Evolutionary conservation across 2,329 filamentous ascomycete genomes (phyloP), one percentile per base, ranked within the genome.

Genomic region (Cladosporium oxysporum): DNA sequence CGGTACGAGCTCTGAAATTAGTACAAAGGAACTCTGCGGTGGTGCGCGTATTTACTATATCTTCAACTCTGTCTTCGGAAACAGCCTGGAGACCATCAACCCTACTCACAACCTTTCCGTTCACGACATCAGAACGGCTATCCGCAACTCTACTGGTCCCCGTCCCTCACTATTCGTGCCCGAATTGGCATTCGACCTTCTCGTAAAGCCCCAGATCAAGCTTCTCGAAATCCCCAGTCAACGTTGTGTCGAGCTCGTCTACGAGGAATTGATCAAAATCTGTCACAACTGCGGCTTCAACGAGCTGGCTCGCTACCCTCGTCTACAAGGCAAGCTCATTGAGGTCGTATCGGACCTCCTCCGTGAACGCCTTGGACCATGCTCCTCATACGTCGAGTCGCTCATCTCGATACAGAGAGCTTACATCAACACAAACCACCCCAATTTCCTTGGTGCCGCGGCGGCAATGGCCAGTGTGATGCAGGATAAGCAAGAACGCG

Each of bases 401-500:
- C 84, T 99, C 68, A 99, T 99, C 71, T 91, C 95, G 29, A 99
- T 99, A 67, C 95, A 99, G 80, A 88, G 95, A 71, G 95, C 95
- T 23, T 99, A 99, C 80, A 98, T 99, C 81, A 99, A 99, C 82
- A 99, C 95, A 50, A 99, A 99, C 76, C 95, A 99, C 77, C 95
- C 95, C 58, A 99, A 99, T 79, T 99, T 99, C 82, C 87, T 98
- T 18, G 95, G 95, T 53, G 95, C 95, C 18, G 94, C 95, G 26
- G 94, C 93, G 41, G 95, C 95, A 69, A 99, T 99, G 95, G 94
- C 92, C 71, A 93, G 95, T 58, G 94, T 99, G 57, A 96, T 99
- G 68, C 91, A 88, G 75, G 94, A 91, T 76, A 97, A 95, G 80
- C 93, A 98, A 77, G 95, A 99, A 71, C 90, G 93, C 71, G 94